Conservation (phyloP, 1,284 basidiomycete species). For the Apiotrichum domesticum region DNA sequence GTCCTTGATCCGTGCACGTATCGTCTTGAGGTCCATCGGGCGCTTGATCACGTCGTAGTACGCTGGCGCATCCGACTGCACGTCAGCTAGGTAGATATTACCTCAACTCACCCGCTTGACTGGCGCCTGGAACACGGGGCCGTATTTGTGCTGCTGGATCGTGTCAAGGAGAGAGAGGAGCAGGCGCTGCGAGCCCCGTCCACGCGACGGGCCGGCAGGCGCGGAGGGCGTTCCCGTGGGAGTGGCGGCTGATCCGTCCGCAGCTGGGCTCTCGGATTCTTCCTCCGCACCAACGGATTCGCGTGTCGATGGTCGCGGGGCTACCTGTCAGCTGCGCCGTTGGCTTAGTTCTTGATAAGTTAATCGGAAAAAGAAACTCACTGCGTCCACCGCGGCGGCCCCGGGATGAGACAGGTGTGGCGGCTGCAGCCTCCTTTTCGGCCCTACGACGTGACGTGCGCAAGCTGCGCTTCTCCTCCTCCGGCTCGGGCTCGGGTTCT, state of each 20-base stretch:
- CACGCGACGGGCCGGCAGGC: constrained; percentile 5
- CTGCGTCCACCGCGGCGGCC: constrained; percentile 11
- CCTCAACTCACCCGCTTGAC: constrained; percentile 59
- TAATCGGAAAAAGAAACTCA: constrained; percentile 5
- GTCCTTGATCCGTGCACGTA: constrained; percentile 73
- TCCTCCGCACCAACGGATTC: constrained; percentile 24
- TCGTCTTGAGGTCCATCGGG: constrained; percentile 87
- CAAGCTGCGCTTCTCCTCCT: constrained; percentile 22
- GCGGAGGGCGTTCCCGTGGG: neutral
- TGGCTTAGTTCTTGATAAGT: neutral
- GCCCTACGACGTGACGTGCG: constrained; percentile 25
- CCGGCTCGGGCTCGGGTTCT: constrained; percentile 20
- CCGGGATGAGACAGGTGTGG: constrained; percentile 15
- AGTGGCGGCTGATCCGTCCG: constrained; percentile 5
- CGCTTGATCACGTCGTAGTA: constrained; percentile 84
- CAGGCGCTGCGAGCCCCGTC: constrained; percentile 59
- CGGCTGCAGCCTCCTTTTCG: constrained; percentile 9
- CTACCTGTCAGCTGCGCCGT: constrained; percentile 29
- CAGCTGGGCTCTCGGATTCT: constrained; percentile 9
- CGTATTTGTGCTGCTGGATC: constrained; percentile 75
- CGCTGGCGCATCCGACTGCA: constrained; percentile 55
- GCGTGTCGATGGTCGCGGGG: constrained; percentile 25
- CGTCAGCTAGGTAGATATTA: neutral
- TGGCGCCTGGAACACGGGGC: constrained; percentile 82
- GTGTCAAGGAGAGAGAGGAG: constrained; percentile 71